Conservation (phyloP, 163 green algal genomes). For the Volvox carteri region DNA sequence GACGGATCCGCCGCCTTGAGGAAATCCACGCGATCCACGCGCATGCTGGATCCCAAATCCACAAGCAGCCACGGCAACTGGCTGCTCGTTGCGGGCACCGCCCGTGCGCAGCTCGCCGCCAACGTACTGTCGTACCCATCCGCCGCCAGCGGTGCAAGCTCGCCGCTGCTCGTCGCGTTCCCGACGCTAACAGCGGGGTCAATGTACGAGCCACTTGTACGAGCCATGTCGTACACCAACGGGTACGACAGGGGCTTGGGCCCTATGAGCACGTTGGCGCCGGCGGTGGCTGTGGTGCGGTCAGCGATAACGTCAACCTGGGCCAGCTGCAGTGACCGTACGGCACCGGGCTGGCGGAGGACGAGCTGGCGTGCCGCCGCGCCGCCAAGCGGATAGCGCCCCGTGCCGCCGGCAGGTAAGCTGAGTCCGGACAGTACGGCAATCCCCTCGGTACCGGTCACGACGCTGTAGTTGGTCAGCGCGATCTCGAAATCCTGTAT, state of each 20-base stretch:
- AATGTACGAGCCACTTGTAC: background rate
- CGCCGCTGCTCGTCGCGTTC: background rate
- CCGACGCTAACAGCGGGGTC: background rate
- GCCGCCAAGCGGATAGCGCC: constrained; percentile 20
- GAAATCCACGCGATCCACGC: constrained; percentile 34
- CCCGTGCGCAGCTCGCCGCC: background rate
- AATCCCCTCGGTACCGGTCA: constrained; percentile 10
- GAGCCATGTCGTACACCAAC: background rate
- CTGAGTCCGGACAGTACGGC: background rate
- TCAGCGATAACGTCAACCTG: constrained; percentile 16
- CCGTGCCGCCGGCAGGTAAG: background rate
- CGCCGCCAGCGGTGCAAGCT: constrained; percentile 33
- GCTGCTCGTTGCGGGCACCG: background rate
- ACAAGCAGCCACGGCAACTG: constrained; percentile 26
- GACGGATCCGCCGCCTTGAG: constrained; percentile 20
- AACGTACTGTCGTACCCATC: constrained; percentile 3
- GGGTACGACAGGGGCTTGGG: constrained; percentile 36
- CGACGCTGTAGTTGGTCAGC: constrained; percentile 23
- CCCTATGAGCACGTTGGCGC: constrained; percentile 3
- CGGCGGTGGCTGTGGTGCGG: background rate
- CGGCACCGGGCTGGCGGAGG: constrained; percentile 4
- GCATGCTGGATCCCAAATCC: background rate
- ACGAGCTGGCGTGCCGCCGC: constrained; percentile 29
- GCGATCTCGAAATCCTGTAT: constrained; percentile 20
- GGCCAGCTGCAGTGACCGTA: constrained; percentile 17